Evolutionary conservation across 306 rosid genomes (phyloP), one percentile per base, ranked within the genome.

Genomic region (Benincasa hispida): DNA sequence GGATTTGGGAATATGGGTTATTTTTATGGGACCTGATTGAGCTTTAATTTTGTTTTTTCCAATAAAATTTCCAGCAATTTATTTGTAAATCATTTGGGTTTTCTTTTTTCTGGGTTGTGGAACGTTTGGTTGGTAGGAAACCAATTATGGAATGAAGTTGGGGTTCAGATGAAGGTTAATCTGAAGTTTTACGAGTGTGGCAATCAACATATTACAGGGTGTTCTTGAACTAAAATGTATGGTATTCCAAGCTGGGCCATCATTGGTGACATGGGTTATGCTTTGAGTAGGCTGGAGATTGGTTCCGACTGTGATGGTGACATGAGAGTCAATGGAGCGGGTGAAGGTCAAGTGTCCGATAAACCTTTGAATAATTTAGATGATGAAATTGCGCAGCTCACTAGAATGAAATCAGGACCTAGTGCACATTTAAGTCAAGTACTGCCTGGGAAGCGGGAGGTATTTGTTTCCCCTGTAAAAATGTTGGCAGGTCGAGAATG

Each of bases 401-500:
- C 95, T 25, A 91, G 83, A 81, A 73, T 91, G 86, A 87, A 85
- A 85, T 90, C 97, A 75, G 78, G 45, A 25, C 96, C 98, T 34
- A 86, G 87, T 87, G 85, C 84, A 76, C 62, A 28, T 69, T 80
- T 88, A 21, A 76, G 87, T 79, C 82, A 65, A 81, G 87, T 70
- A 34, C 87, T 86, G 62, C 79, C 81, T 19, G 87, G 94, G 76
- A 87, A 85, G 84, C 77, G 84, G 66, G 79, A 79, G 68, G 81
- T 82, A 75, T 89, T 85, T 25, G 87, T 91, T 80, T 93, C 98
- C 18, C 90, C 97, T 1, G 92, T 93, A 73, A 93, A 90, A 84
- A 89, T 93, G 97, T 83, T 93, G 84, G 97, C 91, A 21, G 94
- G 97, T 35, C 87, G 97, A n/a, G 96, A 93, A 75, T 81, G 86